Conservation (phyloP, 176 grass and related monocot species). For the Bonia amplexicaulis region DNA sequence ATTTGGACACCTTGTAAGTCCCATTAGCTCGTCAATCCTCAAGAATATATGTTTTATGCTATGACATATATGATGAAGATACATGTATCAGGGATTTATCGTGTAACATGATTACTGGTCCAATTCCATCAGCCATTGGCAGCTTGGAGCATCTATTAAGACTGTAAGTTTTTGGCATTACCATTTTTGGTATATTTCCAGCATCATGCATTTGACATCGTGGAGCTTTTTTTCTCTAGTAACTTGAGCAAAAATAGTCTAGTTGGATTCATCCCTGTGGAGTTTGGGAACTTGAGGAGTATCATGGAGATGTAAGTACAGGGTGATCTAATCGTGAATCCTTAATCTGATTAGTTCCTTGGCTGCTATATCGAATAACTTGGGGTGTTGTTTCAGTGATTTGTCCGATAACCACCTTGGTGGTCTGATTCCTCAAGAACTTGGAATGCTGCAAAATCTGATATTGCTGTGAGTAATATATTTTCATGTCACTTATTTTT, state of each 20-base stretch:
- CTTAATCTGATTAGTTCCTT: not conserved
- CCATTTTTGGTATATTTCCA: not conserved
- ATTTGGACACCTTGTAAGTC: constrained; percentile 95
- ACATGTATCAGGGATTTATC: constrained; percentile 68
- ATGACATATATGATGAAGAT: constrained; percentile 22
- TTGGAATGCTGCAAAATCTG: constrained; percentile 80
- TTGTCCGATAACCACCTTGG: constrained; percentile 64
- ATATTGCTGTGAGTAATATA: constrained; percentile 61
- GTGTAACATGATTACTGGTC: constrained; percentile 69
- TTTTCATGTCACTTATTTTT: constrained; percentile 8
- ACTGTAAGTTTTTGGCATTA: constrained; percentile 49
- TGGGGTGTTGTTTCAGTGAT: constrained; percentile 47
- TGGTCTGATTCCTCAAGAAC: constrained; percentile 72
- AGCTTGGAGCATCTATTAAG: constrained; percentile 85
- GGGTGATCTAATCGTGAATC: not conserved
- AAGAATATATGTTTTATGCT: not conserved
- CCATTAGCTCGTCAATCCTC: not conserved
- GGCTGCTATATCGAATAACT: constrained; percentile 19
- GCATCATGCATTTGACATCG: constrained; percentile 16
- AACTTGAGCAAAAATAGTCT: constrained; percentile 93
- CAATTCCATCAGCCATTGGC: constrained; percentile 80
- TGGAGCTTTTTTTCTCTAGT: constrained; percentile 35
- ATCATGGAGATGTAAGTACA: constrained; percentile 86
- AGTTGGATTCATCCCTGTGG: constrained; percentile 66
- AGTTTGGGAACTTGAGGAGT: constrained; percentile 94